Conservation (phyloP, 2,329 filamentous ascomycete genomes). For the Sclerotinia minor region DNA sequence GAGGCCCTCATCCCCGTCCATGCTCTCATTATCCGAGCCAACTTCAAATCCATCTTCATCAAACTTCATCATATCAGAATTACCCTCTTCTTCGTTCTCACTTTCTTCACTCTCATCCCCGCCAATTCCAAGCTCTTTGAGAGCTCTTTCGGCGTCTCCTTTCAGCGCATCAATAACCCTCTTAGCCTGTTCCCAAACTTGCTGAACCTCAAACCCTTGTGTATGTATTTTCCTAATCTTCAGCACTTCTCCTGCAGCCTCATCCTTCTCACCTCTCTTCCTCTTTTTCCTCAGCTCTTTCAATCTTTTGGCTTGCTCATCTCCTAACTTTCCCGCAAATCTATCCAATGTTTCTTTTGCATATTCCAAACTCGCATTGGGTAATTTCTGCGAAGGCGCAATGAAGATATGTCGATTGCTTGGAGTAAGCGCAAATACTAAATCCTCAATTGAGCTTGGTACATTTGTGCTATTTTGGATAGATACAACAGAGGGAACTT, state of each 20-base stretch:
- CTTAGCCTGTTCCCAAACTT: constrained; percentile 92
- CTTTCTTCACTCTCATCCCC: constrained; percentile 35
- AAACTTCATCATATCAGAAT: constrained; percentile 43
- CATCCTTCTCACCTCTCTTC: constrained; percentile 61
- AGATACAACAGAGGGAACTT: constrained; percentile 43
- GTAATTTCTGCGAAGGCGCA: constrained; percentile 66
- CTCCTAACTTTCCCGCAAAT: constrained; percentile 71
- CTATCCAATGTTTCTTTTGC: constrained; percentile 80
- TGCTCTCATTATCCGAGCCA: constrained; percentile 39
- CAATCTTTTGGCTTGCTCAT: constrained; percentile 68
- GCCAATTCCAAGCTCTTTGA: constrained; percentile 43
- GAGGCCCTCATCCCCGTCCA: constrained; percentile 43
- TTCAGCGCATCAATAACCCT: constrained; percentile 71
- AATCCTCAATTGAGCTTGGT: constrained; percentile 31
- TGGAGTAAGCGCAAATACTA: constrained; percentile 36
- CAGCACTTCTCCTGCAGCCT: constrained; percentile 54
- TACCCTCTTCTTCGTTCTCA: constrained; percentile 43
- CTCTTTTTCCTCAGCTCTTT: constrained; percentile 72
- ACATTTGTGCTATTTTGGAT: constrained; percentile 22
- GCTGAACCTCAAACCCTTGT: constrained; percentile 81
- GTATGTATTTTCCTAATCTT: constrained; percentile 82
- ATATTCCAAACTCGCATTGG: constrained; percentile 68
- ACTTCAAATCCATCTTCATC: constrained; percentile 47
- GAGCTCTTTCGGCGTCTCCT: constrained; percentile 52
- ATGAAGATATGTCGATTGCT: constrained; percentile 58